These are phyloP conservation scores for Microcyclosporella mali DNA, from an alignment of 2,329 filamentous ascomycete species.

Conservation along the genomic window DNA sequence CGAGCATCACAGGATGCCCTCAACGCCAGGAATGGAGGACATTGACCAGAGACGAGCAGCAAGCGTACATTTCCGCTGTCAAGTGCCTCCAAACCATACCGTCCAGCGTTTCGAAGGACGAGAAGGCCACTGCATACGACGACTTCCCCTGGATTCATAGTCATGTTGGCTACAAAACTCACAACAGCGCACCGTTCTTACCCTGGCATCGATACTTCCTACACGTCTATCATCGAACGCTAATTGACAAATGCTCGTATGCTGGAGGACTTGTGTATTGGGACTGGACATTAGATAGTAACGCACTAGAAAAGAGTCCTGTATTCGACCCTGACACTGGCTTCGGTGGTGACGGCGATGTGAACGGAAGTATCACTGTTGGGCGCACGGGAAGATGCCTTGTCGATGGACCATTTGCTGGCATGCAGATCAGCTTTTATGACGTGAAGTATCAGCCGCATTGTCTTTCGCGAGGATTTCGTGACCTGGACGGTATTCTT, in stretches of 20 bases:
- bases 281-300: slow-evolving; percentile 23
- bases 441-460: slow-evolving; percentile 15
- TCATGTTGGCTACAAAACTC: slow-evolving; percentile 7
- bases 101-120: slow-evolving; percentile 12
- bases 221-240: slow-evolving; percentile 20
- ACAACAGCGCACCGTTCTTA: slow-evolving; percentile 20
- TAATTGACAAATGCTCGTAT: slow-evolving; percentile 23
- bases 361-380: slow-evolving; percentile 10
- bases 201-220: slow-evolving; percentile 27
- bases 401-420: slow-evolving; percentile 24
- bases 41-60: slow-evolving; percentile 14
- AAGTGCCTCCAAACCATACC: slow-evolving; percentile 19
- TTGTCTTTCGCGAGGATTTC: slow-evolving; percentile 22
- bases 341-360: slow-evolving; percentile 17
- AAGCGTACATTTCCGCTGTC: slow-evolving; percentile 21
- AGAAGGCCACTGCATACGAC: slow-evolving; percentile 18
- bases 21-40: slow-evolving; percentile 20
- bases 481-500: slow-evolving; percentile 10
- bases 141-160: slow-evolving; percentile 24
- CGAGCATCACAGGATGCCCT: background rate
- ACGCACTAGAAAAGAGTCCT: slow-evolving; percentile 11
- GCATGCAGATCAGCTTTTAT: slow-evolving; percentile 8
- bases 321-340: slow-evolving; percentile 16
- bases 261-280: slow-evolving; percentile 20
- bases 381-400: slow-evolving; percentile 19